Percentiles rank a stretch among this genome's conserved stretches.
phyloP scores from a whole-genome alignment of 1,284 basidiomycete species.

The Cystobasidium slooffiae region DNA sequence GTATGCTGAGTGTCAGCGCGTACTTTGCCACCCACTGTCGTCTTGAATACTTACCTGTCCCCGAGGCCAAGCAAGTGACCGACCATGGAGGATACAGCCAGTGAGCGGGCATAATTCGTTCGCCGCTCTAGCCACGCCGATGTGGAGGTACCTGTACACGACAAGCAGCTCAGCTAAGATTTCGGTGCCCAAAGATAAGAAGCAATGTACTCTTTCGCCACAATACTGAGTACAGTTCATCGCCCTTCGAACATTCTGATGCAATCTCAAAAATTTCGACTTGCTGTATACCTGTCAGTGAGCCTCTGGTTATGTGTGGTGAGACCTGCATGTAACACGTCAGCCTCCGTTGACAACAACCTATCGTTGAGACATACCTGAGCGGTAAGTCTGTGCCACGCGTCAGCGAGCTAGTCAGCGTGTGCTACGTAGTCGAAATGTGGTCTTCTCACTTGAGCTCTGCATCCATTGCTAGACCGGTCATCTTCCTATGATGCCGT shows the following conservation, averaged over 20 bases:
- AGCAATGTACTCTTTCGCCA: constrained; percentile 31
- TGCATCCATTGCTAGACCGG: constrained; percentile 24
- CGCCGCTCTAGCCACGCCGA: constrained; percentile 33
- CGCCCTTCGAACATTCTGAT: constrained; percentile 33
- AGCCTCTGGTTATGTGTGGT: constrained; percentile 23
- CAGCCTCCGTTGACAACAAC: not conserved
- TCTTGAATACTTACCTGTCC: constrained; percentile 15
- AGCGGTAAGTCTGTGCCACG: constrained; percentile 3
- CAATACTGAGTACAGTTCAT: constrained; percentile 28
- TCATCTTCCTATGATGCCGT: constrained; percentile 29
- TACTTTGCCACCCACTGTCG: not conserved
- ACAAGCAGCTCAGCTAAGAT: not conserved
- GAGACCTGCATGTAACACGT: not conserved
- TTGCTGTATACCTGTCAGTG: constrained; percentile 24
- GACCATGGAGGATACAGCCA: constrained; percentile 39
- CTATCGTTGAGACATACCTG: not conserved
- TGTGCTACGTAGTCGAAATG: not conserved
- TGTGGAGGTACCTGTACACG: constrained; percentile 23
- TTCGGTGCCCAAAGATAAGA: too few species aligned
- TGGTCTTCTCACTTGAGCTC: constrained; percentile 33
- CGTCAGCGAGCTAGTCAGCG: too few species aligned
- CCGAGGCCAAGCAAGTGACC: constrained; percentile 39
- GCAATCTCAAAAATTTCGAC: constrained; percentile 41
- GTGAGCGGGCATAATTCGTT: constrained; percentile 25
- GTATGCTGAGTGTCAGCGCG: not conserved